Evolutionary conservation across 2,329 filamentous ascomycete species (phyloP).

Genomic region (Epichloe amarillans): DNA sequence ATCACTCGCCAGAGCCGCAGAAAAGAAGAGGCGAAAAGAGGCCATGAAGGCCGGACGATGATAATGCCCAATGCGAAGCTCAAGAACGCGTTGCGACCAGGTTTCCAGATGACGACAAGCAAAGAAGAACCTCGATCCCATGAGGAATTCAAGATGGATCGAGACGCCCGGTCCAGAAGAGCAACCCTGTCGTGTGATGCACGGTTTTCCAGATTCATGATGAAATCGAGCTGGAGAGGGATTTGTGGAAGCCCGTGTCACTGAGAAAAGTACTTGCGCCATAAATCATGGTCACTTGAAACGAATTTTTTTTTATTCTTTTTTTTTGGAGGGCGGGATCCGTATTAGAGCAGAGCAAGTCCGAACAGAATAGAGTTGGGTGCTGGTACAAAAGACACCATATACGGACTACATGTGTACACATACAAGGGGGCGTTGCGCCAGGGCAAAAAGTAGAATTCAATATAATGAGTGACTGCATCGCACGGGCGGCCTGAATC

Average conservation of each 20-base stretch:
- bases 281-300: too few species aligned
- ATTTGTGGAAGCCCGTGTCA: too few species aligned
- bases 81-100: neutral
- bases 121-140: neutral
- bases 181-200: neutral
- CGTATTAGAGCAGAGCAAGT: neutral
- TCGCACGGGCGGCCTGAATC: too few species aligned
- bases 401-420: neutral
- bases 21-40: slow-evolving; percentile 47
- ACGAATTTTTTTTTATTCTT: neutral
- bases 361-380: neutral
- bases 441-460: neutral
- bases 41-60: slow-evolving; percentile 38
- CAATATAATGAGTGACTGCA: neutral
- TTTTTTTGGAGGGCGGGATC: neutral
- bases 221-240: too few species aligned
- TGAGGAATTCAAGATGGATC: neutral
- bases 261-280: too few species aligned
- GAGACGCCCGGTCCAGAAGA: neutral
- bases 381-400: neutral
- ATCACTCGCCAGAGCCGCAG: slow-evolving; percentile 41
- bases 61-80: slow-evolving; percentile 6
- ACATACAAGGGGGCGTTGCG: neutral
- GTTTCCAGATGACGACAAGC: neutral
- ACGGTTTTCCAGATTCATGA: neutral